Percentiles rank a stretch among this genome's conserved stretches.
Conservation (phyloP, 2,329 filamentous ascomycete genomes). For the Dendryphion nanum region DNA sequence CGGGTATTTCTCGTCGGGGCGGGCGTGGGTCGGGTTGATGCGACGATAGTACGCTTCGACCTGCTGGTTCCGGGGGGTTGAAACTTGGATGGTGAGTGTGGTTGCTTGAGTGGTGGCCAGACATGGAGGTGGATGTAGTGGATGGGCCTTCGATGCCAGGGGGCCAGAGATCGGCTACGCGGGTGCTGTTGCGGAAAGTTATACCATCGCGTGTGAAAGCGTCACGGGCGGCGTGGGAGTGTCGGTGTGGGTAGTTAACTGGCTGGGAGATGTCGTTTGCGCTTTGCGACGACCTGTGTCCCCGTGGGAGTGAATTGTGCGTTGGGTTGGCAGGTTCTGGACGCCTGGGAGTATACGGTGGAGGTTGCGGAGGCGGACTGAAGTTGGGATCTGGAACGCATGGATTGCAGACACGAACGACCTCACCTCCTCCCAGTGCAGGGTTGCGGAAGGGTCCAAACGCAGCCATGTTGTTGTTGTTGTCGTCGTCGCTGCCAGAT, state of each 20-base stretch:
- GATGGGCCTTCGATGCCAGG: slow-evolving; percentile 20
- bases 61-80: neutral
- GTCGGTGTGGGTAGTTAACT: slow-evolving; percentile 15
- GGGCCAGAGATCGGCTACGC: slow-evolving; percentile 23
- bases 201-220: slow-evolving; percentile 20
- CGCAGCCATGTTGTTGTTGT: slow-evolving; percentile 20
- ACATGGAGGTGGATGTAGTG: slow-evolving; percentile 11
- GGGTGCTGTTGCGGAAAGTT: slow-evolving; percentile 22
- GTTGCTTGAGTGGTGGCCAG: neutral
- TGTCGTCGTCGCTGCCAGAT: slow-evolving; percentile 40
- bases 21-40: slow-evolving; percentile 15
- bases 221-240: slow-evolving; percentile 12
- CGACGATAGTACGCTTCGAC: slow-evolving; percentile 4
- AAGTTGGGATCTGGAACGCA: slow-evolving; percentile 70
- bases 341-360: neutral
- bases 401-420: slow-evolving; percentile 69
- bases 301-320: slow-evolving; percentile 7
- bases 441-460: slow-evolving; percentile 43
- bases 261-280: slow-evolving; percentile 17
- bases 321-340: neutral
- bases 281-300: slow-evolving; percentile 20
- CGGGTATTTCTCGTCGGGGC: slow-evolving; percentile 40
- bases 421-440: slow-evolving; percentile 62
- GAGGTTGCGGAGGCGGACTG: slow-evolving; percentile 53
- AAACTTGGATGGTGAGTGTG: slow-evolving; percentile 3